Base-by-base conservation (phyloP, 352 stramenopile species). In the Pythium periplocum region DNA sequence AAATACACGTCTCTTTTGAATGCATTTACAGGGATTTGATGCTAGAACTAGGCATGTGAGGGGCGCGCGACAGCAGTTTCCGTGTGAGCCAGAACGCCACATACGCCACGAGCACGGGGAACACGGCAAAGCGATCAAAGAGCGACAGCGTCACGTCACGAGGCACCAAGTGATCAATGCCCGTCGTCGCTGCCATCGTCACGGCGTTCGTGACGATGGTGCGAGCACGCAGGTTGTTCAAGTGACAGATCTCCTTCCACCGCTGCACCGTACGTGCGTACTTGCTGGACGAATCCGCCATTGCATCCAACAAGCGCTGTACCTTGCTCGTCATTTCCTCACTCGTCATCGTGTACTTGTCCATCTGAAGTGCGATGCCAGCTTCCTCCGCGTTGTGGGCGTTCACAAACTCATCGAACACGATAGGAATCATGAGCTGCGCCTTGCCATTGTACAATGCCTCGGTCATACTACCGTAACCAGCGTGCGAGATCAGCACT, bases 261-360 rank as follows among this genome's bases (percentile, higher is more conserved):
- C 58, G 57, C 1, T 57, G 50, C 45, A 64, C 50, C 38, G 43
- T 59, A 41, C 55, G 31, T 10, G 45, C 51, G 46, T 59, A 59
- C 35, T 6, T 35, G 40, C 51, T 59, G 6, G 43, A 53, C 8
- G 46, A 41, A n/a, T 59, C 45, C 7, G 51, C 57, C 10, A 48
- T 41, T 33, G 51, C 37, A 41, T 64, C 51, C 32, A 64, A 46
- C 41, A 64, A 51, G 35, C 34, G 45, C 46, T 31, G 48, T 35
- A 64, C 51, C 38, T 64, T 64, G 40, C 3, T 2, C 6, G 51
- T 59, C 57, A 64, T 59, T 26, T 64, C 57, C 4, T 64, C 51
- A 42, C 51, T 59, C 12, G 57, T 64, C 45, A 64, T 56, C 17
- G 57, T 64, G 51, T 64, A 59, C 46, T 64, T 64, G 57, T 64